Conservation (phyloP, 1,284 basidiomycete species). For the Coniophora puteana region DNA sequence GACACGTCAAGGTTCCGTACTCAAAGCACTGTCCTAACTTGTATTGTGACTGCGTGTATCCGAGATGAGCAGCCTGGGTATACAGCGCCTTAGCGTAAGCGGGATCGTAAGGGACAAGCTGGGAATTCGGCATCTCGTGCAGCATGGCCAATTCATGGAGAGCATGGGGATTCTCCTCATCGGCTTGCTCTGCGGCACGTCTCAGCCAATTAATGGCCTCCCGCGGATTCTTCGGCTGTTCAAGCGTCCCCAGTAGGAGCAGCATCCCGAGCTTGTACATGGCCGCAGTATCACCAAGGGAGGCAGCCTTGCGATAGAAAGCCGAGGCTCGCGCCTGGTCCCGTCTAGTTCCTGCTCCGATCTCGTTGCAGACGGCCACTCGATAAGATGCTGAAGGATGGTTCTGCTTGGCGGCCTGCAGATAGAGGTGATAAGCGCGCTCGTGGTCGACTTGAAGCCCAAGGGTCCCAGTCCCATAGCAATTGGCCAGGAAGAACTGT, state of each 20-base stretch:
- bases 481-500: slow-evolving; percentile 99
- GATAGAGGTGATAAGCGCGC: slow-evolving; percentile 96
- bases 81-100: slow-evolving; percentile 84
- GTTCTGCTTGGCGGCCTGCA: slow-evolving; percentile 97
- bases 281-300: slow-evolving; percentile 93
- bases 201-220: slow-evolving; percentile 96
- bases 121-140: slow-evolving; percentile 74
- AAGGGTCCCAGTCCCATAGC: slow-evolving; percentile 92
- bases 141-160: slow-evolving; percentile 94
- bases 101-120: slow-evolving; percentile 71
- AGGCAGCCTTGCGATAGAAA: slow-evolving; percentile 96
- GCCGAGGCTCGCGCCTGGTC: slow-evolving; percentile 88
- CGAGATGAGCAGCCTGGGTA: slow-evolving; percentile 90
- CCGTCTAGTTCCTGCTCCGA: slow-evolving; percentile 95
- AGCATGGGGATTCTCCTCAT: slow-evolving; percentile 98
- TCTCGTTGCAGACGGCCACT: slow-evolving; percentile 98
- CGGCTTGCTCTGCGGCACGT: slow-evolving; percentile 94
- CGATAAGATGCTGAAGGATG: slow-evolving; percentile 95
- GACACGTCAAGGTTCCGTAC: slow-evolving; percentile 87
- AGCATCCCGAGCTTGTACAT: slow-evolving; percentile 99
- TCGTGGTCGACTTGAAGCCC: slow-evolving; percentile 97
- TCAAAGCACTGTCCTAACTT: slow-evolving; percentile 96
- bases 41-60: slow-evolving; percentile 92
- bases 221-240: slow-evolving; percentile 81
- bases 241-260: slow-evolving; percentile 81